A percentile compares a stretch with the other conserved stretches of the same genome.
Conservation (phyloP, 805 yeast genomes). For the Saccharomycopsis sp. region DNA sequence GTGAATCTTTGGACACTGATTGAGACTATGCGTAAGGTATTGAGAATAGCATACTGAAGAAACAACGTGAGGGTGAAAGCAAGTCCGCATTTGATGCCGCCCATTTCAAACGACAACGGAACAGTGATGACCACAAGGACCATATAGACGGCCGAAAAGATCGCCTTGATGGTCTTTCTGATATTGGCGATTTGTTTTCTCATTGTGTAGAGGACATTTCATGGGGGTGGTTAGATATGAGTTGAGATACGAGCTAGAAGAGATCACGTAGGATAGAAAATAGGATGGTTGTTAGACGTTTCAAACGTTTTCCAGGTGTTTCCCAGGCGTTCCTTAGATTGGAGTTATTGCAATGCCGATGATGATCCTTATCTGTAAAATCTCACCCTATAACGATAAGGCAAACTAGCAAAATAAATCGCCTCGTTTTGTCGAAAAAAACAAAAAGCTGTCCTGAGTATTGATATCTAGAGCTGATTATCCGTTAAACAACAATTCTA, state of each 20-base stretch:
- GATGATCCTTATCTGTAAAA: not conserved
- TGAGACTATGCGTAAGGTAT: conserved; percentile 59
- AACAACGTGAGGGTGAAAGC: conserved; percentile 73
- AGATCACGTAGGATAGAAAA: not conserved
- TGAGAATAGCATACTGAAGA: conserved; percentile 59
- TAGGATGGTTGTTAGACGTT: too few relatives aligned
- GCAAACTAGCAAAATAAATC: not conserved
- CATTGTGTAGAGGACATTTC: not conserved
- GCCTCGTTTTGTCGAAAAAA: not conserved
- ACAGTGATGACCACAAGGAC: conserved; percentile 69
- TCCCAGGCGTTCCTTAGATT: not conserved
- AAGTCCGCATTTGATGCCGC: conserved; percentile 86
- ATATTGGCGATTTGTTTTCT: conserved; percentile 12
- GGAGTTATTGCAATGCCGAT: not conserved
- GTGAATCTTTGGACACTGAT: conserved; percentile 22
- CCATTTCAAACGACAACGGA: conserved; percentile 90
- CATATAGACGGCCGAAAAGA: conserved; percentile 56
- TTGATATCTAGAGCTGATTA: too few relatives aligned
- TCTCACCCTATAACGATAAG: not conserved
- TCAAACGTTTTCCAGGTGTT: too few relatives aligned
- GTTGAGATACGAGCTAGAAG: too few relatives aligned
- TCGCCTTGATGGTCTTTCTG: conserved; percentile 27
- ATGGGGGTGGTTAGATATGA: too few relatives aligned
- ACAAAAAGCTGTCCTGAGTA: not conserved
- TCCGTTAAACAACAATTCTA: too few relatives aligned